These are phyloP conservation scores for Amanita molliuscula DNA, from an alignment of 768 basidiomycete genomes.

Conservation along the genomic window DNA sequence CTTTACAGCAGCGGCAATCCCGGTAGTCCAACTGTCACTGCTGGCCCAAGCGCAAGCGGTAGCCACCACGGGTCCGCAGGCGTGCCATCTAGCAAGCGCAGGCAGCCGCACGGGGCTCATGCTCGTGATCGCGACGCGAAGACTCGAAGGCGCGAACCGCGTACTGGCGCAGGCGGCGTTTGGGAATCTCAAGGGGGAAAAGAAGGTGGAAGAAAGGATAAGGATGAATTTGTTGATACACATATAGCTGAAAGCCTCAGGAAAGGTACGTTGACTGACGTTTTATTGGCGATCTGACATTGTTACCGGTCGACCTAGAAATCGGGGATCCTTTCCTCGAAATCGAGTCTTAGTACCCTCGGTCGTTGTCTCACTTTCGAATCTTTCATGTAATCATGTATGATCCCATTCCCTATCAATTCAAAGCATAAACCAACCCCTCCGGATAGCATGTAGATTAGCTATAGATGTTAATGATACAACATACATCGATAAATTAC, in stretches of 20 bases:
- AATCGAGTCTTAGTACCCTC: neutral
- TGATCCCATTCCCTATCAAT: neutral
- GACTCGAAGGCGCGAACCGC: slow-evolving; percentile 34
- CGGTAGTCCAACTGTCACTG: slow-evolving; percentile 7
- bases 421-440: neutral
- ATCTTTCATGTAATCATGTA: neutral
- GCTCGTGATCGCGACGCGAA: slow-evolving; percentile 38
- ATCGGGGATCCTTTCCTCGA: slow-evolving; percentile 49
- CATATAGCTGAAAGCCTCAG: slow-evolving; percentile 40
- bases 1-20: slow-evolving; percentile 14
- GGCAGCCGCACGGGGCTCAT: slow-evolving; percentile 17
- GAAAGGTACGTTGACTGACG: slow-evolving; percentile 29
- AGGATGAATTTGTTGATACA: slow-evolving; percentile 44
- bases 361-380: neutral
- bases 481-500: neutral
- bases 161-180: slow-evolving; percentile 13
- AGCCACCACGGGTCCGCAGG: neutral
- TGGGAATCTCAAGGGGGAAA: slow-evolving; percentile 1
- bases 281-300: neutral
- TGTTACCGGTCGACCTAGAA: slow-evolving; percentile 20
- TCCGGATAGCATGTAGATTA: neutral
- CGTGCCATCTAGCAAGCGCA: slow-evolving; percentile 2
- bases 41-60: neutral
- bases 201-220: slow-evolving; percentile 31
- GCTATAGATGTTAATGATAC: slow-evolving; percentile 3